Evolutionary conservation across 1,139 yeast species (phyloP), one percentile per base, ranked within the genome.

Genomic region (Saccharomyces pastorianus): DNA sequence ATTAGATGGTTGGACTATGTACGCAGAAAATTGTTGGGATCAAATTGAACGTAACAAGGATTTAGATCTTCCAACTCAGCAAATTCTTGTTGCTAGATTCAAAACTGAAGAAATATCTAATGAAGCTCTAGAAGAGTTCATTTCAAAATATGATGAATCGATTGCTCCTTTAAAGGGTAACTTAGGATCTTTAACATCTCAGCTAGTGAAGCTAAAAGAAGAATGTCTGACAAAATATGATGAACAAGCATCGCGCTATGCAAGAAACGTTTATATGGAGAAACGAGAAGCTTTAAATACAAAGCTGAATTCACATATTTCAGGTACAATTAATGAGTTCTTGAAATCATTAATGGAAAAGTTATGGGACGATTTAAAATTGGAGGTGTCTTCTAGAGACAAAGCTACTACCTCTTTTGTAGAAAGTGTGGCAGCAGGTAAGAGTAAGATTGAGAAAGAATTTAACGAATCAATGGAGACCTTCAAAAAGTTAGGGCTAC

Each of bases 1-100:
- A 6, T 78, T 93, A 51, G 99, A 93, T 70, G 99, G 97, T 13
- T 93, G 99, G 98, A 81, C 95, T 4, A 73, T 90, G 72, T 93
- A 93, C 65, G 91, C 97, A 0, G 85, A 84, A 54, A 88, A 84
- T 65, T 85, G 96, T 60, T 93, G 99, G 99, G 85, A 87, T 52
- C 96, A 90, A 69, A 93, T 93, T 64, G 96, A 90, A 70, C 78
- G 80, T 57, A 93, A 93, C 71, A 91, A 89, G 71, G 99, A 93
- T 67, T 79, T 93, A 62, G 99, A 93, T 71, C 77, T 93, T 62
- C 99, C 99, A 27, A 91, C 98, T 0, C 99, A 93, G 68, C 99
- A 93, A 69, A 88, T 89, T 48, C 75, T 93, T 57, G 98, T 93
- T 20, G 96, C 99, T 4, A 83, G 93, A 62, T 93, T 89, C 73